Evolutionary conservation across 805 yeast genomes (phyloP).

Genomic region (Wickerhamomyces kurtzmanii): DNA sequence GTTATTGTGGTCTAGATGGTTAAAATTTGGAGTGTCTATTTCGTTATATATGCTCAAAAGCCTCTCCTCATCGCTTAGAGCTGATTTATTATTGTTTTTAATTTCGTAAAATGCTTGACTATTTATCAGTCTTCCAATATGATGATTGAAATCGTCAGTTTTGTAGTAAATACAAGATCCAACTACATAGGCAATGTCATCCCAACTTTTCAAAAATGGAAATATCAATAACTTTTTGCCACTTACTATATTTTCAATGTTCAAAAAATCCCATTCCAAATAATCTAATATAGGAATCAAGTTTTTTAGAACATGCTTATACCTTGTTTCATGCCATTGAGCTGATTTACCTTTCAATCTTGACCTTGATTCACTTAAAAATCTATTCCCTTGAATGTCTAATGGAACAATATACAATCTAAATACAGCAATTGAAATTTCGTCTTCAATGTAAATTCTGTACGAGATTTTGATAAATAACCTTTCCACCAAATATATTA

Average conservation of each 20-base stretch:
- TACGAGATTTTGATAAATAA: conserved; percentile 37
- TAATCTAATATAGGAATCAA: conserved; percentile 35
- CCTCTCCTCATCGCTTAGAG: conserved; percentile 11
- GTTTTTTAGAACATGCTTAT: conserved; percentile 21
- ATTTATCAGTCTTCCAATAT: conserved; percentile 24
- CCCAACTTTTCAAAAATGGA: no score
- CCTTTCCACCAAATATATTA: conserved; percentile 32
- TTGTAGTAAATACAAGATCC: conserved; percentile 6
- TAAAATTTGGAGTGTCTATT: no score
- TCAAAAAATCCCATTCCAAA: conserved; percentile 27
- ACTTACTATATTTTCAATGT: conserved; percentile 2
- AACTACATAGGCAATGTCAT: conserved; percentile 7
- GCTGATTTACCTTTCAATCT: conserved; percentile 23
- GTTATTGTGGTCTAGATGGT: background rate
- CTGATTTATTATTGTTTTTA: background rate
- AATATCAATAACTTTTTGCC: conserved; percentile 8
- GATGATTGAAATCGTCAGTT: conserved; percentile 14
- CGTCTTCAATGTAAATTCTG: conserved; percentile 11
- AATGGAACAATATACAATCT: conserved; percentile 39
- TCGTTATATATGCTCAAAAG: conserved; percentile 25
- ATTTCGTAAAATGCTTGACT: conserved; percentile 7
- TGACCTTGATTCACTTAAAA: conserved; percentile 25
- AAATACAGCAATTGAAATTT: conserved; percentile 15
- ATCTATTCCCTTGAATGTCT: conserved; percentile 27
- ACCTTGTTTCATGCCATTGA: conserved; percentile 23